phyloP scores from a whole-genome alignment of 495 filamentous ascomycete species.

The Daldinia concentrica region DNA sequence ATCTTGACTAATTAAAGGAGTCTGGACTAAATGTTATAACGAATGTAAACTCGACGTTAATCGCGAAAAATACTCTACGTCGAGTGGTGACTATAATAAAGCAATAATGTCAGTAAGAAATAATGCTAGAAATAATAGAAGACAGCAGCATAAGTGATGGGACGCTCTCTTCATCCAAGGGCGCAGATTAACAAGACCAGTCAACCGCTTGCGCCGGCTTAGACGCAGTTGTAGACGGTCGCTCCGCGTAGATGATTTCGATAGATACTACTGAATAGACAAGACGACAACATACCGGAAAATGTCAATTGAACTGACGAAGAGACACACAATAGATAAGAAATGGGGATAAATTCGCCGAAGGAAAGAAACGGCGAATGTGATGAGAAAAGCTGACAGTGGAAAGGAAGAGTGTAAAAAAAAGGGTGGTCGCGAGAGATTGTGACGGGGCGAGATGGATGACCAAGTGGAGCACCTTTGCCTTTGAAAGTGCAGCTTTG shows the following conservation, averaged over 20 bases:
- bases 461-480: slow-evolving; percentile 39
- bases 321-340: slow-evolving; percentile 31
- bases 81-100: slow-evolving; percentile 17
- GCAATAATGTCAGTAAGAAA: slow-evolving; percentile 17
- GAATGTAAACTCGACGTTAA: slow-evolving; percentile 13
- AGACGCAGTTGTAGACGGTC: background rate
- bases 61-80: slow-evolving; percentile 15
- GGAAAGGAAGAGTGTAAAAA: slow-evolving; percentile 46
- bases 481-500: slow-evolving; percentile 34
- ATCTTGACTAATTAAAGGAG: slow-evolving; percentile 68
- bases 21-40: slow-evolving; percentile 39
- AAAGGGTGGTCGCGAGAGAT: slow-evolving; percentile 45
- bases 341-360: slow-evolving; percentile 44
- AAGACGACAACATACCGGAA: slow-evolving; percentile 40
- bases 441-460: slow-evolving; percentile 44
- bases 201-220: slow-evolving; percentile 19
- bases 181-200: slow-evolving; percentile 9
- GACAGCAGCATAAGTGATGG: background rate
- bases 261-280: slow-evolving; percentile 9
- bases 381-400: slow-evolving; percentile 41
- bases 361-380: slow-evolving; percentile 41
- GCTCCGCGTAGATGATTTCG: background rate
- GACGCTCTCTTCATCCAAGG: background rate
- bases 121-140: background rate
- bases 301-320: slow-evolving; percentile 34